Evolutionary conservation across 495 filamentous ascomycete genomes (phyloP), one percentile per base, ranked within the genome.

Genomic region (Eremomyces bilateralis): DNA sequence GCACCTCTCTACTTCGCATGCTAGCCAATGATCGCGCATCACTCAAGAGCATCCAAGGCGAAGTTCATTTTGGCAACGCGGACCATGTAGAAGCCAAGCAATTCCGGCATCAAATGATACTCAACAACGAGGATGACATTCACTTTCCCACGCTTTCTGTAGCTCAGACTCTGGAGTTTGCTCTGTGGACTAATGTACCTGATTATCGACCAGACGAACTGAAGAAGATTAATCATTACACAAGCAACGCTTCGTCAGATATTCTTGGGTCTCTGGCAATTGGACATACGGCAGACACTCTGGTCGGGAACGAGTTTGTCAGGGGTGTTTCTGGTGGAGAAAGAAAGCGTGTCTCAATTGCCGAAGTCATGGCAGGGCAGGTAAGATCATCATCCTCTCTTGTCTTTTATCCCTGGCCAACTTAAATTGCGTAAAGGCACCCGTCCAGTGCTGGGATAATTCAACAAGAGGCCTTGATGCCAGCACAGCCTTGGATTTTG

Each of bases 231-330:
- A 62, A 69, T 21, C 58, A 65, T 44, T n/a, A n/a, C n/a, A n/a
- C n/a, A n/a, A n/a, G n/a, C n/a, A n/a, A n/a, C n/a, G n/a, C n/a
- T n/a, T n/a, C n/a, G n/a, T n/a, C n/a, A n/a, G 69, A 69, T 4
- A 50, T 77, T 29, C 47, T 78, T 44, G 72, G 64, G 39, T 72
- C 76, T 58, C 80, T 85, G 43, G 75, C 75, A 31, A 84, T 92
- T 46, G 60, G 57, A 22, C 80, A 92, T 47, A 88, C 83, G 0
- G 67, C 68, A 44, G 66, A 88, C 43, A 93, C 84, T 0, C 60
- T 71, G 15, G 80, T 94, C 11, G 84, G 84, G 15, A 79, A 91
- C 49, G 76, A 75, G 45, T 84, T 73, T 41, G 67, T 84, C 12
- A 68, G 82, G 20, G 74, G 74, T 53, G 66, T 79, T 10, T 73